These are phyloP conservation scores for Gremmenia infestans DNA, from an alignment of 2,329 filamentous ascomycete species.

Conservation along the genomic window DNA sequence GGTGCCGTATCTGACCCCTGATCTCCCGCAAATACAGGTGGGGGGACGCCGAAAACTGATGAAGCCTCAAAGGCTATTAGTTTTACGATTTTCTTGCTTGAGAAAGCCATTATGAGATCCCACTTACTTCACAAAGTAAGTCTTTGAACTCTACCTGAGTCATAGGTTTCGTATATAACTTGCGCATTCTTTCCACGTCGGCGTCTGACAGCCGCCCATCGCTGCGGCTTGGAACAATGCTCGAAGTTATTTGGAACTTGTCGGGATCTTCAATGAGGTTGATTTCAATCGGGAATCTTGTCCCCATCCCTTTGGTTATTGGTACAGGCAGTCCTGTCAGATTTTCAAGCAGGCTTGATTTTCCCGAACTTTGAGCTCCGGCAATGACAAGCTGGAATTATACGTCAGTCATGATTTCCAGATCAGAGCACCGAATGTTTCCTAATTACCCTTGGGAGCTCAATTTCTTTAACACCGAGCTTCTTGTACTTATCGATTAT, in stretches of 20 bases:
- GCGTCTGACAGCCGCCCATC: not conserved
- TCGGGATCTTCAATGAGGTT: constrained; percentile 4
- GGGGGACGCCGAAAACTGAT: not conserved
- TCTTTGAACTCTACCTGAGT: constrained; percentile 1
- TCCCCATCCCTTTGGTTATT: constrained; percentile 2
- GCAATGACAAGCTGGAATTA: constrained; percentile 2
- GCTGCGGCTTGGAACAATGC: not conserved
- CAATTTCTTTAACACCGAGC: constrained; percentile 2
- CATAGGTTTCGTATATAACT: constrained; percentile 1
- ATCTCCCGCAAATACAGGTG: not conserved
- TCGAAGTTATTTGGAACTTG: constrained; percentile 3
- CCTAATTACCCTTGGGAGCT: not conserved
- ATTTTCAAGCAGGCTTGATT: constrained; percentile 6
- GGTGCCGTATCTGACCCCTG: not conserved
- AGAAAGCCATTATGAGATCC: not conserved
- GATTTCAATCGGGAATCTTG: constrained; percentile 6
- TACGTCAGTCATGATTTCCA: not conserved
- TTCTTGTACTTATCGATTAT: constrained; percentile 6
- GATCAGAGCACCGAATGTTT: not conserved
- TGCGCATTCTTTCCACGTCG: not conserved
- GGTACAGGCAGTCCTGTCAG: constrained; percentile 4
- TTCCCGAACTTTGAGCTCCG: constrained; percentile 3
- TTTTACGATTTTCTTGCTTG: not conserved
- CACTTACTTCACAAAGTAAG: constrained; percentile 3
- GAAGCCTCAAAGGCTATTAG: not conserved